Evolutionary conservation across 2,329 filamentous ascomycete species (phyloP), one percentile per base, ranked within the genome.

Genomic region (Ophiostoma populinum): DNA sequence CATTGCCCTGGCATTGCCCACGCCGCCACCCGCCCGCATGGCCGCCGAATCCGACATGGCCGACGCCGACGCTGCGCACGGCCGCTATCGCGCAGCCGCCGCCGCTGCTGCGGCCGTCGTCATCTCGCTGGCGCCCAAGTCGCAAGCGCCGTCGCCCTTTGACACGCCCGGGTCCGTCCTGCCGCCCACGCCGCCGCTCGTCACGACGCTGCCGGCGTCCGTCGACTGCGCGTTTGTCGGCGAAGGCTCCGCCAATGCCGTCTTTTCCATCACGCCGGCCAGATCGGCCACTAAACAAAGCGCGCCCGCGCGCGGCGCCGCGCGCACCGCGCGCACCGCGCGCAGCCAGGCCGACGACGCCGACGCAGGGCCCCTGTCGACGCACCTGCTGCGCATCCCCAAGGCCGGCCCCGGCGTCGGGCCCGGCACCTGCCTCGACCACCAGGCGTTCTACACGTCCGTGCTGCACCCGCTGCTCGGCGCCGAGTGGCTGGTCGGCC

Each of bases 231-330:
- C 24, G 1, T 43, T 42, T 38, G 54, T 72, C 16, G 67, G 64
- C 18, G 80, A 90, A 52, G 81, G 80, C 17, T 75, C 78, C 17
- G 80, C 81, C 35, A 87, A 90, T 51, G 66, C 77, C 34, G 75
- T 86, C 42, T 85, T 80, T 32, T 19, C 28, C 32, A 25, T 40
- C 16, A 7, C 11, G 8, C 37, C 36, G 17, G 20, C 22, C 32
- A 28, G 3, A n/a, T n/a, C n/a, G n/a, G n/a, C n/a, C n/a, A n/a
- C n/a, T n/a, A n/a, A n/a, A n/a, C n/a, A n/a, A n/a, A n/a, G n/a
- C n/a, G n/a, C n/a, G n/a, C n/a, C n/a, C n/a, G n/a, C n/a, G n/a
- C n/a, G n/a, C n/a, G n/a, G n/a, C n/a, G n/a, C n/a, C n/a, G n/a
- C n/a, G n/a, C n/a, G 13, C 20, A 24, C 11, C 17, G 24, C 18